These are phyloP conservation scores for Diutina sp. DNA, from an alignment of 1,139 yeast genomes.

Conservation along the genomic window DNA sequence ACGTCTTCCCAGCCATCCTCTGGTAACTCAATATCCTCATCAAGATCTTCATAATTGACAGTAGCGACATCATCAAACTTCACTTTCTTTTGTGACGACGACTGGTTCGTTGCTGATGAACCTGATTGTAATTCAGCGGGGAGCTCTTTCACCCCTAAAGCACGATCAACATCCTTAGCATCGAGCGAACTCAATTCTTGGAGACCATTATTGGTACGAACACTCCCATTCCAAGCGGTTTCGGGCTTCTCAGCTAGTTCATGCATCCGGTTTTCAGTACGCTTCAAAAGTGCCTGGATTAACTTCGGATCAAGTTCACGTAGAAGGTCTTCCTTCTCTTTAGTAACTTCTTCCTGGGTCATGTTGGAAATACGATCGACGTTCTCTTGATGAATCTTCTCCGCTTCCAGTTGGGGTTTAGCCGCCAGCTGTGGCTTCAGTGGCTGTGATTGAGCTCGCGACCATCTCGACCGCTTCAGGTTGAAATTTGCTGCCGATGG, in stretches of 20 bases:
- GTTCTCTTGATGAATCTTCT: slow-evolving; percentile 69
- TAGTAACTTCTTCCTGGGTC: slow-evolving; percentile 53
- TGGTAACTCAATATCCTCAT: slow-evolving; percentile 11
- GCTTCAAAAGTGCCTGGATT: slow-evolving; percentile 39
- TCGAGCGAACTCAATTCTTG: background rate
- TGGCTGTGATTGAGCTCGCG: slow-evolving; percentile 10
- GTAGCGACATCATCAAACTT: slow-evolving; percentile 26
- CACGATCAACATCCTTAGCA: background rate
- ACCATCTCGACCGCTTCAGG: slow-evolving; percentile 13
- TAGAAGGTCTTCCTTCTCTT: slow-evolving; percentile 56
- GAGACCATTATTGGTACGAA: background rate
- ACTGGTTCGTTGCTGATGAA: background rate
- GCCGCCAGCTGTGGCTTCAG: background rate
- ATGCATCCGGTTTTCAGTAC: slow-evolving; percentile 19
- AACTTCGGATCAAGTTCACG: slow-evolving; percentile 58
- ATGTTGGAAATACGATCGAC: slow-evolving; percentile 45
- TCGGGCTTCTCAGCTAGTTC: background rate
- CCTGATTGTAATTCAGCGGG: background rate
- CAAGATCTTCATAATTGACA: slow-evolving; percentile 25
- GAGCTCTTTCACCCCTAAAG: background rate
- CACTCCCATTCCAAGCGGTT: background rate
- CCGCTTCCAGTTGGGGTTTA: slow-evolving; percentile 37
- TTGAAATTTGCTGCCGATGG: slow-evolving; percentile 14
- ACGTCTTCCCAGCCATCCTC: slow-evolving; percentile 3
- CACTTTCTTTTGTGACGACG: background rate